Evolutionary conservation across 768 basidiomycete genomes (phyloP).

Genomic region (Saitozyma podzolica): DNA sequence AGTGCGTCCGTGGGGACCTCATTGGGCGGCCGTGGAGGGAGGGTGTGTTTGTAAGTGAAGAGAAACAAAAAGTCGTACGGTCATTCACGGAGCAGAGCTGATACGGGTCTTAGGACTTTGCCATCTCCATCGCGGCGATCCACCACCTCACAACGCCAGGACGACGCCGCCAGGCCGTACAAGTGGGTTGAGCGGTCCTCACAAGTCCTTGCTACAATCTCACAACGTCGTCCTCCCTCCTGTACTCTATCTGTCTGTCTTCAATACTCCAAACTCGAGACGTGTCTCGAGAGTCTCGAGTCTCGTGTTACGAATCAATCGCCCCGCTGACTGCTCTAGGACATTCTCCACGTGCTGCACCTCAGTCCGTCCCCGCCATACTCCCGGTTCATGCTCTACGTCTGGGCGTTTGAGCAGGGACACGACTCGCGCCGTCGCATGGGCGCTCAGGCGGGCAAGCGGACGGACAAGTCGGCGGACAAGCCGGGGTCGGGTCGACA

Average conservation of each 20-base stretch:
- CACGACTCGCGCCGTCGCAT: slow-evolving; percentile 74
- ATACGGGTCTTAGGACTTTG: too few relatives aligned
- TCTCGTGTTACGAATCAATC: too few relatives aligned
- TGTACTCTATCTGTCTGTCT: too few relatives aligned
- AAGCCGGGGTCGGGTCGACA: neutral
- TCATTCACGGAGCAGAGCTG: too few relatives aligned
- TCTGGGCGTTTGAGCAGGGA: slow-evolving; percentile 96
- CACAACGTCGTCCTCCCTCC: too few relatives aligned
- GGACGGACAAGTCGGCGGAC: neutral
- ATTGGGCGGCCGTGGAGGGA: slow-evolving; percentile 68
- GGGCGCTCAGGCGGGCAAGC: slow-evolving; percentile 41
- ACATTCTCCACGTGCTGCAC: slow-evolving; percentile 35
- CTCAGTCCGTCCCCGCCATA: slow-evolving; percentile 18
- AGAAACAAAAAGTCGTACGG: too few relatives aligned
- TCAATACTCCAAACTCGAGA: too few relatives aligned
- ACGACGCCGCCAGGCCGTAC: slow-evolving; percentile 78
- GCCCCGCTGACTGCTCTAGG: slow-evolving; percentile 3
- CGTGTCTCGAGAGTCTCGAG: too few relatives aligned
- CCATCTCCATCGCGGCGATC: slow-evolving; percentile 95
- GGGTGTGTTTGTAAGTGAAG: slow-evolving; percentile 77
- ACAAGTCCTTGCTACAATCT: neutral
- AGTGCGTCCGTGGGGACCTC: slow-evolving; percentile 68
- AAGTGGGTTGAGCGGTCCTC: slow-evolving; percentile 57
- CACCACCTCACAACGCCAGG: slow-evolving; percentile 84
- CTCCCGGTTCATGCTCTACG: slow-evolving; percentile 81